Conservation (phyloP, 2,329 filamentous ascomycete species). For the Canariomyces notabilis region DNA sequence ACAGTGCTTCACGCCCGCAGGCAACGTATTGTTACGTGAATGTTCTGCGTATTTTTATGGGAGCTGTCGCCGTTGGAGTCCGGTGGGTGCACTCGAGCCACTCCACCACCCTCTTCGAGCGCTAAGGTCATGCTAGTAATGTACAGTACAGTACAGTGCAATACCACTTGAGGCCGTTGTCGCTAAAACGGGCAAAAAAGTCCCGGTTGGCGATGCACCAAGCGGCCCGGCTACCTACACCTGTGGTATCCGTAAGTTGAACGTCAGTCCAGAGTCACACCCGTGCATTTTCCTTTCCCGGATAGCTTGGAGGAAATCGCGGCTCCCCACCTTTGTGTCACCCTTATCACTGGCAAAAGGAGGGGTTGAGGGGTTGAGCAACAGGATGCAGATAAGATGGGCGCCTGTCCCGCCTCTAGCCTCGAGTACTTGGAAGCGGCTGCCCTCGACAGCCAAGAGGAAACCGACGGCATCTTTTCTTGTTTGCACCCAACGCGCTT, state of each 20-base stretch:
- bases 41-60: no score
- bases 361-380: constrained; percentile 18
- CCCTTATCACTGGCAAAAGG: constrained; percentile 10
- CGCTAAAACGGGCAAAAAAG: constrained; percentile 21
- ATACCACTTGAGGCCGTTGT: no score
- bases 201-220: constrained; percentile 5
- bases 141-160: no score
- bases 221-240: no score
- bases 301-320: neutral
- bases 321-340: constrained; percentile 12
- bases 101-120: no score
- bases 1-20: neutral
- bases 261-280: neutral
- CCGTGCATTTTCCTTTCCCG: neutral
- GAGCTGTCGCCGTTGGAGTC: no score
- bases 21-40: no score
- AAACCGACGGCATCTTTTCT: neutral
- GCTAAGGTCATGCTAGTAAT: no score
- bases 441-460: neutral
- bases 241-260: no score
- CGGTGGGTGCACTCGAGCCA: no score
- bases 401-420: constrained; percentile 8
- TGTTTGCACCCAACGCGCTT: constrained; percentile 7
- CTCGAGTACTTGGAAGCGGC: neutral
- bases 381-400: constrained; percentile 18